Evolutionary conservation across 2,329 filamentous ascomycete species (phyloP), one percentile per base, ranked within the genome.

Genomic region (Fusarium tjaetaba): DNA sequence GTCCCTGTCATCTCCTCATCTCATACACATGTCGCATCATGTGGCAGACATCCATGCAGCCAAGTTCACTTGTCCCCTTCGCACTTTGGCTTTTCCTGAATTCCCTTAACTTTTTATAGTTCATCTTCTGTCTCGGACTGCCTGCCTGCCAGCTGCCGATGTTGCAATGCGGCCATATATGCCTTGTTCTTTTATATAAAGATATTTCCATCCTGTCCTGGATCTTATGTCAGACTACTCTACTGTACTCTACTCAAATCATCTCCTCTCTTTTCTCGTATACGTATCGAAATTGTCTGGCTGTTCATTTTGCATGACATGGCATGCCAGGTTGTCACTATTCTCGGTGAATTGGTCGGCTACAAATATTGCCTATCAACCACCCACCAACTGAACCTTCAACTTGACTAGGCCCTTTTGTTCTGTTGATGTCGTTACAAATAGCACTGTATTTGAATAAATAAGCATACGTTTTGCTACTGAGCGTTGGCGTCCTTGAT

Each of bases 271-370:
- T 58, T 41, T 22, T 24, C 24, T 46, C 41, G 26, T 34, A 22
- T 39, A 30, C 38, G 32, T 32, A 52, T 51, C 32, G 26, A 26
- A 20, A 26, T 34, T 53, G 11, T 32, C 34, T 58, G 9, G 26
- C 28, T 49, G 42, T 32, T 13, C 39, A 45, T 39, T 28, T 41
- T 51, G 5, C 34, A 58, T 51, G 46, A 10, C 65, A 70, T 39
- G 32, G 61, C 30, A 57, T 39, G 55, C 14, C 61, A 68, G 71
- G 45, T 62, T 68, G 56, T 61, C 43, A 43, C 39, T 39, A 41
- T 49, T 71, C 65, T 69, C 52, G 58, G 68, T 72, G 70, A 74
- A 74, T 74, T 76, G 71, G 73, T 56, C 60, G 71, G 46, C 65
- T 77, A 77, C 71, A 75, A 73, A 69, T 42, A 56, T 41, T 41